These are phyloP conservation scores for Pythium dissimile DNA, from an alignment of 352 stramenopile species.

Conservation along the genomic window DNA sequence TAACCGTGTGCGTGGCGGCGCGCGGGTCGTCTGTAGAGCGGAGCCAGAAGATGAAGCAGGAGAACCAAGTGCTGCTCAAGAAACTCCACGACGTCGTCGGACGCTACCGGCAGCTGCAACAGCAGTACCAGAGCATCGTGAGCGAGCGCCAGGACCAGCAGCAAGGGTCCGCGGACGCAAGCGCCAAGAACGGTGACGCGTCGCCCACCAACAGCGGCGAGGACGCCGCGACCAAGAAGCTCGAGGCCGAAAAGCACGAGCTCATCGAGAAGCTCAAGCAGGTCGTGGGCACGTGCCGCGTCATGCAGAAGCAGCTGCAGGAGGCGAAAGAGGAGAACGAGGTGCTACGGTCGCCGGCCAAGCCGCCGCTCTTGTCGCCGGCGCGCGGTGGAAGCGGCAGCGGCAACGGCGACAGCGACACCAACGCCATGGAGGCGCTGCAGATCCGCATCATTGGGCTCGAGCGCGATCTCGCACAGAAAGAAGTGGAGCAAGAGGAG, in stretches of 20 bases:
- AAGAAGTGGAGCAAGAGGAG: constrained; percentile 47
- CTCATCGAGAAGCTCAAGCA: constrained; percentile 78
- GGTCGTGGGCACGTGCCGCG: constrained; percentile 59
- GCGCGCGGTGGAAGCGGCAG: constrained; percentile 1
- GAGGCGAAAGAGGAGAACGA: constrained; percentile 59
- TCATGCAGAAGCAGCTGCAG: constrained; percentile 72
- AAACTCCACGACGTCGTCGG: constrained; percentile 56
- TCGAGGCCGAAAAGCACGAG: constrained; percentile 66
- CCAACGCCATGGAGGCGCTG: constrained; percentile 10
- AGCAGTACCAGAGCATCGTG: constrained; percentile 40
- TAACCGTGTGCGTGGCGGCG: constrained; percentile 2
- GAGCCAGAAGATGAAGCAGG: constrained; percentile 41
- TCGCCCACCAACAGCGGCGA: constrained; percentile 21
- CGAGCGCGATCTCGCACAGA: constrained; percentile 33
- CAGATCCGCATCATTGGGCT: constrained; percentile 24
- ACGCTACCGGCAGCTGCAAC: constrained; percentile 48
- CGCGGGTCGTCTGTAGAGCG: constrained; percentile 17
- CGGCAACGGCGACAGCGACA: background rate
- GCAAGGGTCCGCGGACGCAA: constrained; percentile 4
- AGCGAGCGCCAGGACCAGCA: constrained; percentile 24
- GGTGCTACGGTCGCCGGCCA: constrained; percentile 31
- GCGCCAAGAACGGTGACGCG: constrained; percentile 8
- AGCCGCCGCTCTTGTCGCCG: constrained; percentile 15
- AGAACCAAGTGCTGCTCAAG: constrained; percentile 52
- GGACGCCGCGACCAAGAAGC: constrained; percentile 34